Conservation (phyloP, 345 rosid species). For the Gossypium stocksii region DNA sequence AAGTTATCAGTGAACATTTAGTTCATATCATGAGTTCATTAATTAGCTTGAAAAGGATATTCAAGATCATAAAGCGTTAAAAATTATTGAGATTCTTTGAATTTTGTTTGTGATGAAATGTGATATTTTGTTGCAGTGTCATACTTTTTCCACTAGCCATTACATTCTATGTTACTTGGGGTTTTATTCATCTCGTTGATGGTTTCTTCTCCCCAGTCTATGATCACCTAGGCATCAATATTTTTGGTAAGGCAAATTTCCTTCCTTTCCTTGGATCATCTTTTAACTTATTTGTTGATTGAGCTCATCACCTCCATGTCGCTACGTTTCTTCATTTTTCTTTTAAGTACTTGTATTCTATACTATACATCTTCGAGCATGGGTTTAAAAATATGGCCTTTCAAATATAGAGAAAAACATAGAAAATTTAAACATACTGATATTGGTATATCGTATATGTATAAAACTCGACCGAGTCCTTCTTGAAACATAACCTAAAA, state of each 20-base stretch:
- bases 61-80: background rate
- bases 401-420: too few relatives aligned
- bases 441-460: too few relatives aligned
- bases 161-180: slow-evolving; percentile 73
- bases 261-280: background rate
- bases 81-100: background rate
- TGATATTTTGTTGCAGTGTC: slow-evolving; percentile 38
- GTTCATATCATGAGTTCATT: too few relatives aligned
- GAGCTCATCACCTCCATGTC: background rate
- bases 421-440: too few relatives aligned
- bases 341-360: too few relatives aligned
- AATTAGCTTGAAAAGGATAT: background rate
- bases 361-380: too few relatives aligned
- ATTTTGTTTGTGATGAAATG: slow-evolving; percentile 10
- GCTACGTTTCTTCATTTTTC: too few relatives aligned
- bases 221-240: slow-evolving; percentile 57
- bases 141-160: slow-evolving; percentile 65
- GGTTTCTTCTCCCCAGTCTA: slow-evolving; percentile 76
- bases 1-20: too few relatives aligned
- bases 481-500: too few relatives aligned
- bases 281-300: background rate
- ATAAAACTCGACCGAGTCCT: too few relatives aligned
- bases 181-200: slow-evolving; percentile 68
- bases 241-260: slow-evolving; percentile 44
- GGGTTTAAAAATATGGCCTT: too few relatives aligned